phyloP scores from a whole-genome alignment of 2,329 filamentous ascomycete species.

The Stachybotrys chlorohalonatus region DNA sequence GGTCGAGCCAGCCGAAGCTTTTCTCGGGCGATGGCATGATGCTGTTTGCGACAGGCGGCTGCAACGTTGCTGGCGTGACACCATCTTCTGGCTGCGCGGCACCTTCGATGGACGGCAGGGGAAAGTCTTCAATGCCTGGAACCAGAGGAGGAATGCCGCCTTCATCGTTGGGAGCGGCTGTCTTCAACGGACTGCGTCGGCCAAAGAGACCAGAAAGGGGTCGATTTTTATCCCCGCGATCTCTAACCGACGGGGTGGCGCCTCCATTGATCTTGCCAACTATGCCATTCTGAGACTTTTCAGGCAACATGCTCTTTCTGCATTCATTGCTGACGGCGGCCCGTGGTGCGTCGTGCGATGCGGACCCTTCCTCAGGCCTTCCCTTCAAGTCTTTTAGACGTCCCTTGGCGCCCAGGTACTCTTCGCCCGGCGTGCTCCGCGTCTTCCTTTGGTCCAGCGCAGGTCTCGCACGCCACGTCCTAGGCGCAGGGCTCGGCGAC shows the following conservation, averaged over 20 bases:
- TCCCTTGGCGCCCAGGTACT: conserved; percentile 20
- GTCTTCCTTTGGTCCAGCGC: conserved; percentile 20
- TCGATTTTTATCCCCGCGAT: not conserved
- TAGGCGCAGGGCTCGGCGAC: conserved; percentile 43
- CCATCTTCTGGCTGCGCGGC: conserved; percentile 1
- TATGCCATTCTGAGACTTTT: not conserved
- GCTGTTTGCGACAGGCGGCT: conserved; percentile 1
- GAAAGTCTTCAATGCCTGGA: conserved; percentile 27
- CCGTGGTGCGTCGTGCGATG: not conserved
- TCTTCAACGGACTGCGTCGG: conserved; percentile 6
- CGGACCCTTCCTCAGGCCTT: conserved; percentile 6
- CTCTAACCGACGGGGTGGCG: not conserved
- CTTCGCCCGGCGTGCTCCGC: conserved; percentile 16
- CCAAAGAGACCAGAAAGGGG: not conserved
- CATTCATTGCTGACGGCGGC: not conserved
- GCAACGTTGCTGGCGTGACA: not conserved
- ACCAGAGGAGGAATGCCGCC: conserved; percentile 26
- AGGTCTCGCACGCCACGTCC: conserved; percentile 28
- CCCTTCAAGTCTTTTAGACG: conserved; percentile 10
- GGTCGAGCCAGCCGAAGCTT: conserved; percentile 46
- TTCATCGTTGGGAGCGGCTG: conserved; percentile 11
- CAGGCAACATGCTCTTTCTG: not conserved
- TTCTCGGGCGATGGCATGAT: conserved; percentile 34
- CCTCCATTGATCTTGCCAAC: not conserved
- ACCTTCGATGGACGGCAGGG: conserved; percentile 23